phyloP scores from a whole-genome alignment of 179 eudicot species.

The Corrigiola litoralis region DNA sequence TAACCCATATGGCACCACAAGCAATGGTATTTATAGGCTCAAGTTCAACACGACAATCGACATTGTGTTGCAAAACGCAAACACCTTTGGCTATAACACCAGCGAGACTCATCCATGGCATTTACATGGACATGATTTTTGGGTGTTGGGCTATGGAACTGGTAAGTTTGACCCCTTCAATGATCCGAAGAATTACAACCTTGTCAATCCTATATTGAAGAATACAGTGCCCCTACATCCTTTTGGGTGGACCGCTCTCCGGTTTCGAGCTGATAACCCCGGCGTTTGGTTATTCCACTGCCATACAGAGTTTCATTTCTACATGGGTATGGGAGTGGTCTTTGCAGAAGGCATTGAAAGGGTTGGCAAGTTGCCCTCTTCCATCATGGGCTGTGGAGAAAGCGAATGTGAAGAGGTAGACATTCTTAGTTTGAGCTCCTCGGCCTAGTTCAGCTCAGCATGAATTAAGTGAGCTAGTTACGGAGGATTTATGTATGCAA shows the following conservation, averaged over 20 bases:
- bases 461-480: no score
- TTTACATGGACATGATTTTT: conserved; percentile 52
- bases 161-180: conserved; percentile 38
- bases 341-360: conserved; percentile 69
- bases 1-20: conserved; percentile 48
- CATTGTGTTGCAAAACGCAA: conserved; percentile 72
- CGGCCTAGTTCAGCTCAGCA: no score
- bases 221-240: conserved; percentile 31
- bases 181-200: conserved; percentile 32
- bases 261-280: conserved; percentile 40
- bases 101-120: conserved; percentile 81
- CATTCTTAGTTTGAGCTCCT: no score
- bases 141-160: conserved; percentile 42
- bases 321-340: conserved; percentile 76
- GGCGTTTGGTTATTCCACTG: conserved; percentile 64
- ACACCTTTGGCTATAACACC: conserved; percentile 40
- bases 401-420: no score
- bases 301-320: conserved; percentile 78
- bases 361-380: conserved; percentile 50
- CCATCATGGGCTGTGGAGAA: conserved; percentile 84
- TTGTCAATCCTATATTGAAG: conserved; percentile 44
- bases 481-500: no score
- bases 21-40: conserved; percentile 48
- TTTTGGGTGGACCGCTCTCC: conserved; percentile 35
- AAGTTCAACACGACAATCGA: conserved; percentile 57